Evolutionary conservation across 78 protist genomes (phyloP).

Genomic region (Dictyostelium firmibasis): DNA sequence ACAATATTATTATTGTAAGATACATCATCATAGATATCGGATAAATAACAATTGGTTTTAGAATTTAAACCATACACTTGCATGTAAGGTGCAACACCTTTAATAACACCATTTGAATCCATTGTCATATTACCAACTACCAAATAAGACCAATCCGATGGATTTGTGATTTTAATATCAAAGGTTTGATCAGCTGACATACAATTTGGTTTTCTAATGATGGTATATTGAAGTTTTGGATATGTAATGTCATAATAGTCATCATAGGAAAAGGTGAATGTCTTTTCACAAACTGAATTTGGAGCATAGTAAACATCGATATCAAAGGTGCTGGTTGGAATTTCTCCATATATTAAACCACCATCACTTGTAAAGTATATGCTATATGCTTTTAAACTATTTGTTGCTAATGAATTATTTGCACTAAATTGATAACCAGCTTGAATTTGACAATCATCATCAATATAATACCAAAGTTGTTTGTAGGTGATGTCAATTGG

Average conservation of each 20-base stretch:
- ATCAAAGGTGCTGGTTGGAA: neutral
- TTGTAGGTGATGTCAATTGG: neutral
- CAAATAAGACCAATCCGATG: neutral
- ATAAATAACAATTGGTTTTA: neutral
- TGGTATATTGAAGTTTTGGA: neutral
- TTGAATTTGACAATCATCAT: neutral
- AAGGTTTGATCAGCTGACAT: neutral
- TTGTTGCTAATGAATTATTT: neutral
- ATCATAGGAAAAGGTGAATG: neutral
- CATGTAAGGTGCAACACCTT: neutral
- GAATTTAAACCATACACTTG: neutral
- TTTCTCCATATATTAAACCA: neutral
- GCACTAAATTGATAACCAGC: neutral
- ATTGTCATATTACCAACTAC: neutral
- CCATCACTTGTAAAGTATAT: neutral
- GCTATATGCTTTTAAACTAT: neutral
- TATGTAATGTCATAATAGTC: neutral
- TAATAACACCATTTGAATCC: neutral
- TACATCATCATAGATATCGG: neutral
- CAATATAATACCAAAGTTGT: neutral
- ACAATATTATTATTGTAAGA: neutral
- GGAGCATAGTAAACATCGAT: neutral
- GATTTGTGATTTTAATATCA: neutral
- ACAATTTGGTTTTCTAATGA: neutral
- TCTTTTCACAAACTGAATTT: neutral